These are phyloP conservation scores for Chaetomium sp. DNA, from an alignment of 2,329 filamentous ascomycete genomes.

Conservation along the genomic window DNA sequence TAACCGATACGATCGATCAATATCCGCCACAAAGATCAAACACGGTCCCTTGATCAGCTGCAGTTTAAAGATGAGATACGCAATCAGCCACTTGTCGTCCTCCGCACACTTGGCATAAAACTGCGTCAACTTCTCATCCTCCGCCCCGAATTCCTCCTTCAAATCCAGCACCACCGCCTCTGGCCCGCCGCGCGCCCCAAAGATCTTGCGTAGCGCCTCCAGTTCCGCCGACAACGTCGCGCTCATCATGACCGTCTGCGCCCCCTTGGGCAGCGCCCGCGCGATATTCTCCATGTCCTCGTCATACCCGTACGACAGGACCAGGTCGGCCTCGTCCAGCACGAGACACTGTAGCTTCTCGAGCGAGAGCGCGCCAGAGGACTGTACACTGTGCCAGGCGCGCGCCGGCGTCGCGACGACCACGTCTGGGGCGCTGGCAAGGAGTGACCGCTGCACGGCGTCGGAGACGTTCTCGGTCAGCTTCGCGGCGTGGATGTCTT, in stretches of 20 bases:
- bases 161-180: constrained; percentile 75
- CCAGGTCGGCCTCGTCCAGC: constrained; percentile 89
- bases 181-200: constrained; percentile 50
- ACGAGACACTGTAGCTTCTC: constrained; percentile 70
- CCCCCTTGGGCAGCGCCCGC: constrained; percentile 69
- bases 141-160: constrained; percentile 67
- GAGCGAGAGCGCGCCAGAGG: constrained; percentile 58
- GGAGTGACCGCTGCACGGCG: constrained; percentile 76
- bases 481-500: constrained; percentile 76
- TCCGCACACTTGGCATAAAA: constrained; percentile 90
- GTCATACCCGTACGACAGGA: constrained; percentile 89
- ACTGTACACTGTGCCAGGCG: constrained; percentile 71
- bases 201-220: constrained; percentile 74
- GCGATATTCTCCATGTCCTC: constrained; percentile 80
- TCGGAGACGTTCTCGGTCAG: constrained; percentile 87
- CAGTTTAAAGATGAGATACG: constrained; percentile 92
- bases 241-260: constrained; percentile 90
- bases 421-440: constrained; percentile 81
- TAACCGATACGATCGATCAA: constrained; percentile 81
- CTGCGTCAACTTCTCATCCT: constrained; percentile 72
- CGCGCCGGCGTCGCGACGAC: constrained; percentile 87
- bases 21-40: constrained; percentile 65
- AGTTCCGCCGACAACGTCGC: constrained; percentile 87
- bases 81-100: constrained; percentile 91
- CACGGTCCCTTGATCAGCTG: constrained; percentile 91